Evolutionary conservation across 352 stramenopile species (phyloP).

Genomic region (Globisporangium heterothallicum): DNA sequence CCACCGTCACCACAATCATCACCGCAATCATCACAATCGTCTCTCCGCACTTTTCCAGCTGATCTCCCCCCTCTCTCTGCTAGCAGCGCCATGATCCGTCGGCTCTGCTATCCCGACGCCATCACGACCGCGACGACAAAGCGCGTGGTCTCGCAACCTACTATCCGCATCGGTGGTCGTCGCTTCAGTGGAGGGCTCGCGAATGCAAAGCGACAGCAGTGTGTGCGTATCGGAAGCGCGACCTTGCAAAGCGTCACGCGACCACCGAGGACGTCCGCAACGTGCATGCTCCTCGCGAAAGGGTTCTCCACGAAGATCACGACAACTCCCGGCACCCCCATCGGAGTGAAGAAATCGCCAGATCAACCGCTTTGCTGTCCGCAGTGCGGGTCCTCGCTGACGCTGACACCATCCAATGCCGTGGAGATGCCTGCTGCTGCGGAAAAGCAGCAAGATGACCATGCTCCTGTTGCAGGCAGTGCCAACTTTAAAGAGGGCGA

Average conservation of each 20-base stretch:
- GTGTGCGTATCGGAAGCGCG: background rate
- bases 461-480: background rate
- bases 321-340: background rate
- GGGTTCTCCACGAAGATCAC: conserved; percentile 10
- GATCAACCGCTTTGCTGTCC: conserved; percentile 48
- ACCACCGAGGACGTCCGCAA: background rate
- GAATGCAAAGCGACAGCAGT: background rate
- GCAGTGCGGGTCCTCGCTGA: conserved; percentile 53
- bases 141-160: conserved; percentile 3
- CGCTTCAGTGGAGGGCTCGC: background rate
- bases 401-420: conserved; percentile 37
- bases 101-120: conserved; percentile 4
- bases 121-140: background rate
- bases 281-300: background rate
- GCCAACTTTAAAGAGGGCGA: conserved; percentile 63
- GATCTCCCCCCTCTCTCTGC: background rate
- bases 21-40: too few species aligned
- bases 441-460: conserved; percentile 15
- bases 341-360: conserved; percentile 13
- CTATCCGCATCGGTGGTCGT: background rate
- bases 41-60: too few species aligned
- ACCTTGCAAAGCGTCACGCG: background rate
- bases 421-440: conserved; percentile 9
- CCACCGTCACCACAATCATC: too few species aligned
- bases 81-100: conserved; percentile 5